Evolutionary conservation across 345 rosid genomes (phyloP).

Genomic region (Balakata baccata): DNA sequence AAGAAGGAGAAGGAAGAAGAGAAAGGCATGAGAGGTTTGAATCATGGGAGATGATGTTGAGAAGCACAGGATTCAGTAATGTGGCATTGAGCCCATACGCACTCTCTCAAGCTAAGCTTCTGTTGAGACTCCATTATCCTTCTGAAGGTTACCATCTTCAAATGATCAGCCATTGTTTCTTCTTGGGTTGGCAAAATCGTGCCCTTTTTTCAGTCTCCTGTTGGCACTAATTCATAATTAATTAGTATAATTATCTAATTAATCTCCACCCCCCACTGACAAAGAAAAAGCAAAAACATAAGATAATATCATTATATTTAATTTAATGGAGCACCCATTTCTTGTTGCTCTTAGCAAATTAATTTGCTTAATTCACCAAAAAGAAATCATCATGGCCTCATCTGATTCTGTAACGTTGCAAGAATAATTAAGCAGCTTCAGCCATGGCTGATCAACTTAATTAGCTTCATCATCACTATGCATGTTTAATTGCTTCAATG

Average conservation of each 20-base stretch:
- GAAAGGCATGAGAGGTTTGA: conserved; percentile 62
- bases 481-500: neutral
- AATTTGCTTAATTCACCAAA: too few species aligned
- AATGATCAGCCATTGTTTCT: conserved; percentile 53
- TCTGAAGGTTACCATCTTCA: conserved; percentile 87
- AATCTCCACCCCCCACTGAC: neutral
- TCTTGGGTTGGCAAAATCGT: conserved; percentile 84
- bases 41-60: conserved; percentile 69
- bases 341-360: neutral
- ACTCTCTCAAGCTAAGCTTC: conserved; percentile 86
- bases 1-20: conserved; percentile 54
- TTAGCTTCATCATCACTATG: too few species aligned
- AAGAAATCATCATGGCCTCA: too few species aligned
- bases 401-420: too few species aligned
- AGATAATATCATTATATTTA: neutral
- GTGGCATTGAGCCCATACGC: conserved; percentile 78
- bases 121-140: conserved; percentile 89
- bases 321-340: neutral
- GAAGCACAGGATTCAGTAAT: conserved; percentile 59
- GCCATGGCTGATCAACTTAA: too few species aligned
- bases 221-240: conserved; percentile 51
- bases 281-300: neutral
- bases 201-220: conserved; percentile 89
- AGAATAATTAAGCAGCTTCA: neutral
- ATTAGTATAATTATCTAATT: neutral